These are phyloP conservation scores for Kluyveromyces dobzhanskii DNA, from an alignment of 805 yeast species.

Conservation along the genomic window DNA sequence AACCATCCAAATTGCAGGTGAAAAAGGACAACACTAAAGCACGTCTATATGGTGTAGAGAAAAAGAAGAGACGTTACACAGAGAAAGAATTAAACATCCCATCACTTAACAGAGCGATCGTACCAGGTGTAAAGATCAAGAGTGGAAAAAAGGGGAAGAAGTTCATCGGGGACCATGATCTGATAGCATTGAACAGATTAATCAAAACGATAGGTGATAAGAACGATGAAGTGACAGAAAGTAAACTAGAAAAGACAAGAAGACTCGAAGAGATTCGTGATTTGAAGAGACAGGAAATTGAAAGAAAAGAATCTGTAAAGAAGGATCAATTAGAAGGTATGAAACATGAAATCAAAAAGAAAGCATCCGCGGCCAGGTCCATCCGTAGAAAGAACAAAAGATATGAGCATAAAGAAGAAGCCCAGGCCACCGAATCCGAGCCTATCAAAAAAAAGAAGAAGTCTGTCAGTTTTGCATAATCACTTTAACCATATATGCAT, in stretches of 20 bases:
- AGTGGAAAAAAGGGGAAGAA: slow-evolving; percentile 84
- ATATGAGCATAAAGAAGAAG: slow-evolving; percentile 10
- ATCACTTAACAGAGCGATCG: slow-evolving; percentile 67
- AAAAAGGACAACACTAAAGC: slow-evolving; percentile 60
- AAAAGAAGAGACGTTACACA: slow-evolving; percentile 43
- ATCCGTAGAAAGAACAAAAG: slow-evolving; percentile 51
- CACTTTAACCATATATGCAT: no score
- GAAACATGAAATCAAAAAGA: slow-evolving; percentile 66
- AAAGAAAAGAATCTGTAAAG: slow-evolving; percentile 69
- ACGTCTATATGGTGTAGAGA: slow-evolving; percentile 59
- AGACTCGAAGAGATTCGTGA: slow-evolving; percentile 88
- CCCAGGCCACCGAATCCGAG: slow-evolving; percentile 11
- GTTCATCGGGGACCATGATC: slow-evolving; percentile 64
- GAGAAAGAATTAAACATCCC: slow-evolving; percentile 81
- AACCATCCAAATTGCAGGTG: slow-evolving; percentile 42
- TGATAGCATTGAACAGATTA: slow-evolving; percentile 53
- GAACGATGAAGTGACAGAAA: slow-evolving; percentile 68
- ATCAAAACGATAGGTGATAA: slow-evolving; percentile 77
- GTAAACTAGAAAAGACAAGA: slow-evolving; percentile 83
- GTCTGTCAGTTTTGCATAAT: slow-evolving; percentile 40
- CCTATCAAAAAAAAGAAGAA: slow-evolving; percentile 25
- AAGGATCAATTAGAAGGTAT: slow-evolving; percentile 62
- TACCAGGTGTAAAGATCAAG: slow-evolving; percentile 73
- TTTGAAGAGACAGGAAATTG: slow-evolving; percentile 77
- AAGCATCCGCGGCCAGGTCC: slow-evolving; percentile 61